Evolutionary conservation across 2,329 filamentous ascomycete genomes (phyloP).

Genomic region (Biscogniauxia sp.): DNA sequence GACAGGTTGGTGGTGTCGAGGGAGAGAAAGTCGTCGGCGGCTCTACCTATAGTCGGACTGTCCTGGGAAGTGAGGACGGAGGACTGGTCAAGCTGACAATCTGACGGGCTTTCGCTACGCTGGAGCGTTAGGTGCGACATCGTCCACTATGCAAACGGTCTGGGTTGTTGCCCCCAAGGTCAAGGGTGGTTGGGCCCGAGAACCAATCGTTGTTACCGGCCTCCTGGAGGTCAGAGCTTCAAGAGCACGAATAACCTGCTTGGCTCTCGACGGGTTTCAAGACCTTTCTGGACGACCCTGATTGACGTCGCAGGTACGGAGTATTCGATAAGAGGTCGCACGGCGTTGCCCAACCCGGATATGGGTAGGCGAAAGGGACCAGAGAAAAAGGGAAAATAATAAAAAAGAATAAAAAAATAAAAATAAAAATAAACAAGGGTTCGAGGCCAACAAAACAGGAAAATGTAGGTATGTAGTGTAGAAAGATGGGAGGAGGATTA

Average conservation of each 20-base stretch:
- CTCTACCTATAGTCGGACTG: conserved; percentile 47
- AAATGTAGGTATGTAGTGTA: not conserved
- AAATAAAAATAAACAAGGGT: no score
- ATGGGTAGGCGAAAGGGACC: conserved; percentile 5
- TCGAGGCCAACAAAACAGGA: not conserved
- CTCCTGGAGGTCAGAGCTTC: conserved; percentile 35
- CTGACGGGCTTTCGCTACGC: conserved; percentile 41
- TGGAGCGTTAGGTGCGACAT: conserved; percentile 54
- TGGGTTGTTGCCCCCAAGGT: conserved; percentile 14
- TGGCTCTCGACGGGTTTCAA: conserved; percentile 34
- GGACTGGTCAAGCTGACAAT: conserved; percentile 24
- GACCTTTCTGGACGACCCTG: conserved; percentile 41
- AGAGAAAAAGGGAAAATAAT: conserved; percentile 3
- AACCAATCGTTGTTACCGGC: conserved; percentile 30
- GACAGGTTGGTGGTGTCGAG: conserved; percentile 26
- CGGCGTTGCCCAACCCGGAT: conserved; percentile 15
- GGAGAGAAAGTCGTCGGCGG: conserved; percentile 29
- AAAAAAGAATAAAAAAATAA: no score
- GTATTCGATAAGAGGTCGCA: conserved; percentile 22
- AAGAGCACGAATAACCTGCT: conserved; percentile 28
- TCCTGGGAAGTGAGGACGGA: conserved; percentile 34
- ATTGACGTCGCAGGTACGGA: conserved; percentile 44
- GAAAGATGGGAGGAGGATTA: not conserved
- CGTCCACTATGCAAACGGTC: conserved; percentile 41
- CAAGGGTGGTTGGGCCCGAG: conserved; percentile 18